Conservation (phyloP, 2,329 filamentous ascomycete species). For the Epichloe typhina region DNA sequence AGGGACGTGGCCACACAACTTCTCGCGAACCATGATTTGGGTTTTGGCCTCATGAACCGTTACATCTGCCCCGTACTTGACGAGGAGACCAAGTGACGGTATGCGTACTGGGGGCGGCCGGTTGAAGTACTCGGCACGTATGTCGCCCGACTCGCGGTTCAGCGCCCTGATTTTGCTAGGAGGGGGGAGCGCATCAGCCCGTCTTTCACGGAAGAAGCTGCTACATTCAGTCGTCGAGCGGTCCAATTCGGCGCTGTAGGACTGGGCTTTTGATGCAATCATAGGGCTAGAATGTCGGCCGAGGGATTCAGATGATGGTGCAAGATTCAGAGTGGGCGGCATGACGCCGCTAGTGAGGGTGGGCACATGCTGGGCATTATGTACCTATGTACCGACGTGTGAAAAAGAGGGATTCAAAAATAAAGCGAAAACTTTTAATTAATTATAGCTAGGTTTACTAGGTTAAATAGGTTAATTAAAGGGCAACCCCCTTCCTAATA, state of each 20-base stretch:
- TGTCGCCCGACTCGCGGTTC: conserved; percentile 11
- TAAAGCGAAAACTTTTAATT: too few relatives aligned
- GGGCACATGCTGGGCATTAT: too few relatives aligned
- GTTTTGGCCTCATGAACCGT: conserved; percentile 17
- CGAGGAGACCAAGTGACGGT: conserved; percentile 18
- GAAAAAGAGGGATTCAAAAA: too few relatives aligned
- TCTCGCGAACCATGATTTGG: conserved; percentile 15
- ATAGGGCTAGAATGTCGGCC: background rate
- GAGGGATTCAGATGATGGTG: background rate
- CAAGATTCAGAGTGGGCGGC: background rate
- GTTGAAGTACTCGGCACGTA: conserved; percentile 10
- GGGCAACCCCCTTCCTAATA: too few relatives aligned
- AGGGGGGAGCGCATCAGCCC: conserved; percentile 15
- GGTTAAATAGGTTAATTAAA: too few relatives aligned
- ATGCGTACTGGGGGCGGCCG: conserved; percentile 18
- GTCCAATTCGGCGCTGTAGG: background rate
- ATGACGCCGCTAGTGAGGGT: too few relatives aligned
- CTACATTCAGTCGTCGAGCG: background rate
- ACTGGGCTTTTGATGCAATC: background rate
- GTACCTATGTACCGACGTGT: too few relatives aligned
- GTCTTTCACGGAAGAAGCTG: conserved; percentile 13
- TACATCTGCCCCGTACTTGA: conserved; percentile 22
- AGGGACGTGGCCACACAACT: conserved; percentile 12
- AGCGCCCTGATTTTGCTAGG: conserved; percentile 17
- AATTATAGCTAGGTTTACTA: too few relatives aligned